A percentile compares a stretch with the other conserved stretches of the same genome.
These are phyloP conservation scores for Penicillium daleae DNA, from an alignment of 495 filamentous ascomycete species.

Conservation along the genomic window DNA sequence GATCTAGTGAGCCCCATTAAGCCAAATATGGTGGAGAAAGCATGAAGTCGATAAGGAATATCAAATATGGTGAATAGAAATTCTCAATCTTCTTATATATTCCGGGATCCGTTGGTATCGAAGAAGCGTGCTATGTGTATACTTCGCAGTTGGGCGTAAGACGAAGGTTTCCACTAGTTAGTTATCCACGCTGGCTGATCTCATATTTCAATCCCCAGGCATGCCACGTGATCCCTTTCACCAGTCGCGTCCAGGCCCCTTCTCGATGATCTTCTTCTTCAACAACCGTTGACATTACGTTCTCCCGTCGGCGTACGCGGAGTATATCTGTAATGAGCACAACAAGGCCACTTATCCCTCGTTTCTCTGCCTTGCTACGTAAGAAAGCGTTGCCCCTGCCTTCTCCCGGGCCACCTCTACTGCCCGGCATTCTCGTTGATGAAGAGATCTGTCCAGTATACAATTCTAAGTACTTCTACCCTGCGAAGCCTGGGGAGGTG, in stretches of 20 bases:
- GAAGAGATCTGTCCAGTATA: slow-evolving; percentile 44
- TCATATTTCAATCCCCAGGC: no score
- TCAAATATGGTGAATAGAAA: no score
- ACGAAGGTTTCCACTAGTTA: no score
- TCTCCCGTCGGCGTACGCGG: background rate
- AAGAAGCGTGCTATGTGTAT: no score
- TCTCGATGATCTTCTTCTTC: background rate
- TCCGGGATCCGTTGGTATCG: no score
- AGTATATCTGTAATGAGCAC: slow-evolving; percentile 20
- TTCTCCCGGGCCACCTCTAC: slow-evolving; percentile 33
- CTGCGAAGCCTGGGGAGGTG: slow-evolving; percentile 47
- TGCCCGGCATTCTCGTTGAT: slow-evolving; percentile 35
- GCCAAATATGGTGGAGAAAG: no score
- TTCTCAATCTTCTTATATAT: no score
- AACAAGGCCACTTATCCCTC: slow-evolving; percentile 17
- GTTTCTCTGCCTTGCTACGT: slow-evolving; percentile 33
- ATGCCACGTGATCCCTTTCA: background rate
- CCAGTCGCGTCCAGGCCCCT: background rate
- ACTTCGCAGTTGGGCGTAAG: background rate
- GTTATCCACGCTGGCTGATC: no score
- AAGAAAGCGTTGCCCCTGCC: slow-evolving; percentile 38
- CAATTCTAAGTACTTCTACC: slow-evolving; percentile 46
- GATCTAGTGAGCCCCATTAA: no score
- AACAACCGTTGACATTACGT: background rate
- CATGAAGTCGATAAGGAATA: no score